Evolutionary conservation across 2,329 filamentous ascomycete genomes (phyloP), one percentile per base, ranked within the genome.

Genomic region (Albophoma yamanashiensis): DNA sequence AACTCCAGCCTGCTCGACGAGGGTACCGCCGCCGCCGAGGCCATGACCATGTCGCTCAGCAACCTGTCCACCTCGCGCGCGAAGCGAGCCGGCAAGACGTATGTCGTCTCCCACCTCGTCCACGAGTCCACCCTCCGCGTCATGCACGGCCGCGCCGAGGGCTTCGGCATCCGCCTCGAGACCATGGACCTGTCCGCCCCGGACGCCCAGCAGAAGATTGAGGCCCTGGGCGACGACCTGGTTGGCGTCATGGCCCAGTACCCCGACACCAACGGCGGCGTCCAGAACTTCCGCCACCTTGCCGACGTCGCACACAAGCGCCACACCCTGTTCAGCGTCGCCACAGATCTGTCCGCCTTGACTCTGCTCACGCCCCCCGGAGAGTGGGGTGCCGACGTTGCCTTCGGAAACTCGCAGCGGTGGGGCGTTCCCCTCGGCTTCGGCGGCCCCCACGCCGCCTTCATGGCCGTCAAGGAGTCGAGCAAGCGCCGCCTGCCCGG

Each of bases 171-270:
- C 73, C 87, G 84, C 58, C 83, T 97, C 59, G 79, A 89, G 65
- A 78, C 89, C 47, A 81, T 86, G 55, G 89, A 97, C 70, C 79
- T 96, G 22, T 77, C 90, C 42, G 82, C 84, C 6, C 75, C 89
- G 59, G 80, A 83, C 62, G 71, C 76, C 15, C 79, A 82, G 68
- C 80, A 87, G 68, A 75, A 84, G 43, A 82, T 96, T 27, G 84
- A 89, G 71, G 84, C 86, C 50, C 78, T 93, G 55, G 91, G 90
- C 14, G 85, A 93, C 50, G 89, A 93, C 68, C 76, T 97, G 39
- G 85, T 97, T 56, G 93, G 93, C 71, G 91, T 95, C 52, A 81
- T 97, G 66, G 91, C 91, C n/a, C 93, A 97, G 75, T 97, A 97
- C 70, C 93, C 93, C 2, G 90, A 97, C 72, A 96, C 91, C 0